Conservation (phyloP, 2,329 filamentous ascomycete genomes). For the Exophiala alcalophila region DNA sequence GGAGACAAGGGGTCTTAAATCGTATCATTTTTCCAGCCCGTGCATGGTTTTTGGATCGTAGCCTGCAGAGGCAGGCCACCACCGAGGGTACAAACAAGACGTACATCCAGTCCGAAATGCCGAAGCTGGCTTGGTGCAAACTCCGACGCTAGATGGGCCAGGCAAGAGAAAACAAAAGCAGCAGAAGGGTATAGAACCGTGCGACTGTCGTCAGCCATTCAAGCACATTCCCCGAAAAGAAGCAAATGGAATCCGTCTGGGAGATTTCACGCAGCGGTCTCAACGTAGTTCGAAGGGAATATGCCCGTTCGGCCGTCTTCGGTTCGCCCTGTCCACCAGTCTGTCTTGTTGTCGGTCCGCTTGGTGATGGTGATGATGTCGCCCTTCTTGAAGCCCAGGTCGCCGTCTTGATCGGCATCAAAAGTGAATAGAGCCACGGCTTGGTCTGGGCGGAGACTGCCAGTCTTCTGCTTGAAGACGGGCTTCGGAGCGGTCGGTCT, state of each 20-base stretch:
- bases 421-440: conserved; percentile 91
- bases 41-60: too few relatives aligned
- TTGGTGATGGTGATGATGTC: conserved; percentile 94
- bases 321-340: conserved; percentile 97
- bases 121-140: conserved; percentile 13
- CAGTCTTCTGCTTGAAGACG: conserved; percentile 60
- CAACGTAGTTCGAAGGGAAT: conserved; percentile 60
- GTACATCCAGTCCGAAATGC: conserved; percentile 12
- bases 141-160: conserved; percentile 23
- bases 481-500: conserved; percentile 88
- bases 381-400: conserved; percentile 94
- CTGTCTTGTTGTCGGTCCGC: conserved; percentile 86
- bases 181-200: conserved; percentile 16
- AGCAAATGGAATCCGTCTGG: background rate
- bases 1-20: background rate
- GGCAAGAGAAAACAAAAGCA: conserved; percentile 9
- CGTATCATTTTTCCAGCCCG: background rate
- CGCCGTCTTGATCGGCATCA: conserved; percentile 87
- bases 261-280: conserved; percentile 25
- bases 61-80: background rate
- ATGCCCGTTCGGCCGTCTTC: conserved; percentile 76
- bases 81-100: background rate
- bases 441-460: conserved; percentile 62
- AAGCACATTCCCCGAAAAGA: background rate
- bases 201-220: conserved; percentile 1